These are phyloP conservation scores for Phytophthora tentaculata DNA, from an alignment of 352 stramenopile species.

Conservation along the genomic window DNA sequence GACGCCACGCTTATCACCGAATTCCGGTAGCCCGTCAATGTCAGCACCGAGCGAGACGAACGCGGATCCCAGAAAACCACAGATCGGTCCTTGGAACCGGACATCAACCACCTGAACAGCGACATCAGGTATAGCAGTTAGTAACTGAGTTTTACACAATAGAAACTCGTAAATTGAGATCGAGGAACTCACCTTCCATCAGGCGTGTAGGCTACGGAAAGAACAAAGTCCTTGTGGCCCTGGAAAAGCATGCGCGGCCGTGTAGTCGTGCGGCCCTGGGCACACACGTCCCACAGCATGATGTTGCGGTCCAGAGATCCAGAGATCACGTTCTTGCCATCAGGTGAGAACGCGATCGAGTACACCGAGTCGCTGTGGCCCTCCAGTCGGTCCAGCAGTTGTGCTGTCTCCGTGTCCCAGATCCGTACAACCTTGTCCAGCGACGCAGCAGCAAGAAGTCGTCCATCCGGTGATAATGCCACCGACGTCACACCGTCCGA, in stretches of 20 bases:
- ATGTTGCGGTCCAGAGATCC: constrained; percentile 87
- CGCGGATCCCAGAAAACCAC: constrained; percentile 90
- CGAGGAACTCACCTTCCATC: constrained; percentile 83
- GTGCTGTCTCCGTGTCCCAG: constrained; percentile 84
- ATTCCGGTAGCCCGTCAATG: constrained; percentile 84
- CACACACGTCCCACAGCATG: constrained; percentile 88
- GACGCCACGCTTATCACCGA: constrained; percentile 89
- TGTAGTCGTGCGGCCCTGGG: constrained; percentile 79
- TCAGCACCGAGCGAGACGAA: constrained; percentile 82
- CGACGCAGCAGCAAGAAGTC: constrained; percentile 76
- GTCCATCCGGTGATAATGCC: constrained; percentile 78
- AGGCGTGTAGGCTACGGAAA: constrained; percentile 87
- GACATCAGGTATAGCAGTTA: constrained; percentile 22
- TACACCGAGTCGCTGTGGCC: constrained; percentile 89
- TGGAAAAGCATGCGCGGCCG: constrained; percentile 88
- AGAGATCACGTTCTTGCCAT: constrained; percentile 89
- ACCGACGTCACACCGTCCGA: constrained; percentile 87
- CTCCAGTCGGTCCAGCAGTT: constrained; percentile 83
- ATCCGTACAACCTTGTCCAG: constrained; percentile 89
- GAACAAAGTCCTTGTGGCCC: constrained; percentile 88
- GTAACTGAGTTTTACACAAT: too few species aligned
- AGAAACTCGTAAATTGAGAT: too few species aligned
- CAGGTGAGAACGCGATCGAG: constrained; percentile 87
- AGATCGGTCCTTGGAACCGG: constrained; percentile 85
- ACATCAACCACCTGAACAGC: constrained; percentile 82